phyloP scores from a whole-genome alignment of 176 grass and related monocot species.

The Eleusine indica region DNA sequence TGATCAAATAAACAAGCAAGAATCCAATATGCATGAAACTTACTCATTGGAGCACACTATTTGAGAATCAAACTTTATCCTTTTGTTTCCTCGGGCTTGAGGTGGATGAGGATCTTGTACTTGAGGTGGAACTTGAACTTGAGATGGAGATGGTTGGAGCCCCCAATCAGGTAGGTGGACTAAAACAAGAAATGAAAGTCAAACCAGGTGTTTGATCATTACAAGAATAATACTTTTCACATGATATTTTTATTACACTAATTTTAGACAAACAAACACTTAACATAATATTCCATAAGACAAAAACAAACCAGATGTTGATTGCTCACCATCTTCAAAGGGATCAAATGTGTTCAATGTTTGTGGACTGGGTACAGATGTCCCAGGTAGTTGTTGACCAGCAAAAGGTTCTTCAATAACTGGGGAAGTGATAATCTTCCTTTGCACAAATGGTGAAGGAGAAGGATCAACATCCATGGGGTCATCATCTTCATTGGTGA shows the following conservation, averaged over 20 bases:
- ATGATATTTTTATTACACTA: background rate
- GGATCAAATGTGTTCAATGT: constrained; percentile 13
- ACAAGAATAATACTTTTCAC: background rate
- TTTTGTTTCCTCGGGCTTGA: constrained; percentile 1
- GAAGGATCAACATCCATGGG: constrained; percentile 41
- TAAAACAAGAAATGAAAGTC: constrained; percentile 34
- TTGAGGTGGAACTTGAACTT: constrained; percentile 15
- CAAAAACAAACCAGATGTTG: constrained; percentile 46
- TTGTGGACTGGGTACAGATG: constrained; percentile 26
- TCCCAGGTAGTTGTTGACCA: constrained; percentile 39
- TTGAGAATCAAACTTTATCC: constrained; percentile 43
- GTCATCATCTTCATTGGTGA: constrained; percentile 25
- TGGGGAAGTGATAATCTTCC: constrained; percentile 45
- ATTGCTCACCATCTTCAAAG: constrained; percentile 11
- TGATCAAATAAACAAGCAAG: constrained; percentile 1
- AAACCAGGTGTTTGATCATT: constrained; percentile 9
- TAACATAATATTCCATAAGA: constrained; percentile 23
- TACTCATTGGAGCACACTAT: constrained; percentile 74
- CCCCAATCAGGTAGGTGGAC: constrained; percentile 31
- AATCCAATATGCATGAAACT: constrained; percentile 24
- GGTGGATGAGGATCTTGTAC: constrained; percentile 31
- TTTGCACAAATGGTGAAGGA: constrained; percentile 41
- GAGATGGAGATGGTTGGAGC: constrained; percentile 67
- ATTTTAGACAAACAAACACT: constrained; percentile 1
- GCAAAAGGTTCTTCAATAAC: constrained; percentile 12